A percentile compares a stretch with the other conserved stretches of the same genome.
Conservation (phyloP, 352 stramenopile genomes). For the Pythium aphanidermatum region DNA sequence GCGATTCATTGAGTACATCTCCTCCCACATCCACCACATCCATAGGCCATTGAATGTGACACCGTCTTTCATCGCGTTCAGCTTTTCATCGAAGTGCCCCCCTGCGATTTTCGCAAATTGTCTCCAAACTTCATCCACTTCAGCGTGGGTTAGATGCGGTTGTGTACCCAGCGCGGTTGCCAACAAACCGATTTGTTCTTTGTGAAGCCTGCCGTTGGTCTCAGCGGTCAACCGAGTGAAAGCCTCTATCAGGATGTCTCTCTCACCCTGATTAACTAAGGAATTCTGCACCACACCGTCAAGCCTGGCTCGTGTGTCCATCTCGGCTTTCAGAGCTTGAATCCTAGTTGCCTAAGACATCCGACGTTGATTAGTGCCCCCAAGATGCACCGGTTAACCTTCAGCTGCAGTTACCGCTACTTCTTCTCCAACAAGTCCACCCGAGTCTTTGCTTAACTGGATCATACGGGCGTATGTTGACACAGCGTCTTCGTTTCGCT, state of each 20-base stretch:
- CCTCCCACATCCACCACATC: slow-evolving; percentile 53
- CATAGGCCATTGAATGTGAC: slow-evolving; percentile 38
- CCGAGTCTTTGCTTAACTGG: no score
- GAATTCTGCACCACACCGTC: slow-evolving; percentile 16
- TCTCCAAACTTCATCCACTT: slow-evolving; percentile 52
- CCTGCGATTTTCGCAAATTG: slow-evolving; percentile 6
- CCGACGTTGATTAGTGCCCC: no score
- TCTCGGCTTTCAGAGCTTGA: slow-evolving; percentile 29
- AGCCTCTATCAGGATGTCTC: slow-evolving; percentile 26
- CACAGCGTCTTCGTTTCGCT: no score
- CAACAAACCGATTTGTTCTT: slow-evolving; percentile 28
- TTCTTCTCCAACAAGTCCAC: no score
- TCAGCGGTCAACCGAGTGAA: slow-evolving; percentile 39
- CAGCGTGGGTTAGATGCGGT: slow-evolving; percentile 21
- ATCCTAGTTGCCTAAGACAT: no score
- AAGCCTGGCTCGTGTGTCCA: slow-evolving; percentile 21
- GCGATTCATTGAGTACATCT: slow-evolving; percentile 18
- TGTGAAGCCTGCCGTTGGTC: slow-evolving; percentile 16
- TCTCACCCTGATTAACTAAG: slow-evolving; percentile 24
- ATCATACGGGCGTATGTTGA: no score
- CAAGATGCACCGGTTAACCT: no score
- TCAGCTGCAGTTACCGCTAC: no score
- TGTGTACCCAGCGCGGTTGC: slow-evolving; percentile 26
- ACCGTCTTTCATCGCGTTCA: not conserved
- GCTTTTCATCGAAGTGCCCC: not conserved